Evolutionary conservation across 495 filamentous ascomycete species (phyloP).

Genomic region (Rostrohypoxylon terebratum): DNA sequence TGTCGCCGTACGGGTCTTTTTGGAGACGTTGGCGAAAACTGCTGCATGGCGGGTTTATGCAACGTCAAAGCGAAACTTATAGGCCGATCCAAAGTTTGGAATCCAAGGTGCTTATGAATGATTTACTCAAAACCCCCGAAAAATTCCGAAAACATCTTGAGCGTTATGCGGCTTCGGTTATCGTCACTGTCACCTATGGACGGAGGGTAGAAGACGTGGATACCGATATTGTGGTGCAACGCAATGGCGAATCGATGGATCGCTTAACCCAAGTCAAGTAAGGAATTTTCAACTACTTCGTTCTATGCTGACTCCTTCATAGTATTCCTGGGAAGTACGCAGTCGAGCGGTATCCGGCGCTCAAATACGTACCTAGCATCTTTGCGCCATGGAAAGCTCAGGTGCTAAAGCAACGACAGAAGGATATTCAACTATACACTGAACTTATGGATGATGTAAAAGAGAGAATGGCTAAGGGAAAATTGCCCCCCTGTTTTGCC

Average conservation of each 20-base stretch:
- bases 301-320: neutral
- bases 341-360: slow-evolving; percentile 67
- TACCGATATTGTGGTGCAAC: slow-evolving; percentile 62
- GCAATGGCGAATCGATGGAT: slow-evolving; percentile 67
- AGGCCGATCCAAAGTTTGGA: slow-evolving; percentile 68
- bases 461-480: slow-evolving; percentile 54
- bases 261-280: slow-evolving; percentile 68
- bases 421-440: slow-evolving; percentile 64
- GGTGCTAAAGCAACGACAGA: slow-evolving; percentile 62
- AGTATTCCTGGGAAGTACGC: slow-evolving; percentile 68
- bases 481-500: slow-evolving; percentile 61
- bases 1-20: slow-evolving; percentile 62
- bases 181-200: slow-evolving; percentile 70
- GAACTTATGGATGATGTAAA: slow-evolving; percentile 63
- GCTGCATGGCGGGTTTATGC: slow-evolving; percentile 66
- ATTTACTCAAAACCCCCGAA: slow-evolving; percentile 55
- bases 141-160: slow-evolving; percentile 56
- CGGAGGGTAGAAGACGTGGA: slow-evolving; percentile 66
- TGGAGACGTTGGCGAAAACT: slow-evolving; percentile 69
- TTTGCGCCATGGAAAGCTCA: slow-evolving; percentile 69
- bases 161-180: slow-evolving; percentile 68
- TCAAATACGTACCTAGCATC: slow-evolving; percentile 64
- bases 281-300: slow-evolving; percentile 3
- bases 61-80: slow-evolving; percentile 65
- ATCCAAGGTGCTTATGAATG: slow-evolving; percentile 60